Base-by-base conservation (phyloP, 371 early-diverging fungal genomes). In the Conidiobolus incongruus region DNA sequence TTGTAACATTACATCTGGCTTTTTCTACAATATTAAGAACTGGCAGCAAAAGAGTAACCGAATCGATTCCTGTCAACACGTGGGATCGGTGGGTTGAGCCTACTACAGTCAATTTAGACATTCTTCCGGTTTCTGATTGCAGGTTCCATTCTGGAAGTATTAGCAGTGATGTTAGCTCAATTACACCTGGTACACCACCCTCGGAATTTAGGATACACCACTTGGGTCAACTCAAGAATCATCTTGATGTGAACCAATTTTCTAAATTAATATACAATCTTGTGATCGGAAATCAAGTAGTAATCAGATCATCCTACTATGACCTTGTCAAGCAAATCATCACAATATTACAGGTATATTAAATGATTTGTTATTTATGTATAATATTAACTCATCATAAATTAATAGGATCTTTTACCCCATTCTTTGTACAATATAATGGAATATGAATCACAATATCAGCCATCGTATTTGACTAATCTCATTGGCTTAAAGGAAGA, bases 11-110 rank as follows among this genome's bases (percentile, higher is more conserved):
- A 26, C 72, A 71, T 49, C 56, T 54, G 5, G 59, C 62, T 45
- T 68, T 69, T 44, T 62, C 66, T 38, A 65, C 60, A 38, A 65
- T 62, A 26, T 52, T 71, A 12, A 65, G 65, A 34, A 34, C 66
- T 24, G 60, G 65, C 16, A 59, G 59, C 8, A 50, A 57, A 35
- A 57, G 61, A 46, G 49, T 51, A 17, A 32, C 35, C 28, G 52
- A 51, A 45, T 42, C 42, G 8, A 26, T 26, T 26, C 12, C n/a
- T n/a, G 12, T 17, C 10, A 7, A 42, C 23, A 22, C 42, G 2
- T 35, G 32, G 34, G 16, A 21, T 2, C 38, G 35, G 6, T 31
- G 29, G 28, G 35, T 35, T 17, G 52, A 40, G 29, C 41, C 46
- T 13, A 47, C 47, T 10, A 31, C 42, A 22, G 52, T 51, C 24